A percentile compares a stretch with the other conserved stretches of the same genome.
Conservation (phyloP, 139 green algal species). For the Coccomyxa sp. region DNA sequence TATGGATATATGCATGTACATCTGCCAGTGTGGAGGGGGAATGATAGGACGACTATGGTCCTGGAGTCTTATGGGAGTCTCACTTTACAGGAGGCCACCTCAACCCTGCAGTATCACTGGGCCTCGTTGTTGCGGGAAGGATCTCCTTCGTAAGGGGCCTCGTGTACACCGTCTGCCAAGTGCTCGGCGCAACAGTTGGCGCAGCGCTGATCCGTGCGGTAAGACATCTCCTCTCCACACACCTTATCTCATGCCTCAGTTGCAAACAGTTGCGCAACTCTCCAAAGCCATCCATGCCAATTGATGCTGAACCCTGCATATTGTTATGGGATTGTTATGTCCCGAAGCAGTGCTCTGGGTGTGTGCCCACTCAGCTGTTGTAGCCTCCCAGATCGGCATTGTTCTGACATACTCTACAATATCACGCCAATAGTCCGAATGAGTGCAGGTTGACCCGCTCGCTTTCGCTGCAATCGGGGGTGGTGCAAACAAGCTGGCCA, state of each 20-base stretch:
- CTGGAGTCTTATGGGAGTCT: neutral
- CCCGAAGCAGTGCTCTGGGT: neutral
- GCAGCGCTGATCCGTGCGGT: slow-evolving; percentile 5
- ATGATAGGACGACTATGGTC: neutral
- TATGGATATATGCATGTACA: too few species aligned
- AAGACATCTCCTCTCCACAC: neutral
- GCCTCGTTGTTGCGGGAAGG: slow-evolving; percentile 9
- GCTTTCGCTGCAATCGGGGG: slow-evolving; percentile 11
- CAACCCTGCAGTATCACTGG: slow-evolving; percentile 28
- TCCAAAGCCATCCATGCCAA: neutral
- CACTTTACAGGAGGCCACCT: slow-evolving; percentile 24
- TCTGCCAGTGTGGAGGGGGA: too few species aligned
- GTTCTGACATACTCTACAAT: neutral
- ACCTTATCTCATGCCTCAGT: neutral
- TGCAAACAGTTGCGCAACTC: neutral
- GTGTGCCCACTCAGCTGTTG: neutral
- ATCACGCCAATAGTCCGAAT: neutral
- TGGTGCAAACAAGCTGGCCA: slow-evolving; percentile 4
- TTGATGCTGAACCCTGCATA: neutral
- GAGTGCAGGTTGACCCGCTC: slow-evolving; percentile 1
- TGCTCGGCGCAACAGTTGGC: slow-evolving; percentile 5
- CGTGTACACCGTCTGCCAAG: slow-evolving; percentile 20
- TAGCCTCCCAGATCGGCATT: neutral
- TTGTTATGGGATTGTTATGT: neutral
- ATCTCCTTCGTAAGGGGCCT: slow-evolving; percentile 42